Base-by-base conservation (phyloP, 306 rosid species). In the Casuarina glauca region DNA sequence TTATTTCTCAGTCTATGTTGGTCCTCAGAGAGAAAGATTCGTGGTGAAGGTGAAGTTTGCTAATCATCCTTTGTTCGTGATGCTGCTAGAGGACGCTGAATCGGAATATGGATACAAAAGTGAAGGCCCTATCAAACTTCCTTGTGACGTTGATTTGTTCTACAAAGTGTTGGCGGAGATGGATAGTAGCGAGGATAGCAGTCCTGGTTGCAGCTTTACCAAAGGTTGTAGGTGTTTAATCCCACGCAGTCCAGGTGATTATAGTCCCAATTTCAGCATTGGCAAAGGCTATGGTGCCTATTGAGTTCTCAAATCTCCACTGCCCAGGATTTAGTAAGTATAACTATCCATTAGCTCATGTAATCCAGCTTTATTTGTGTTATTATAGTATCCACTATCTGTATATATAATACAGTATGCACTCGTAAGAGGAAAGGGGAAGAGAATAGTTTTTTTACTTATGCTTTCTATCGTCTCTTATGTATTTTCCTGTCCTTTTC, bases 91-190 rank as follows among this genome's bases (percentile, higher is more conserved):
- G 13, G 89, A 84, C 12, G 93, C 94, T 9, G 91, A 90, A 75
- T 41, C 19, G 45, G 95, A 95, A 77, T 89, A 82, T 58, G 97
- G 97, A 0, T 82, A 82, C 38, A 63, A 41, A 17, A 80, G 85
- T 15, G 82, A 94, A 20, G 97, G 98, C 3, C 98, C 88, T 0
- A 81, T 91, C 50, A 79, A 84, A 84, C 98, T 93, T 64, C 97
- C 98, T 39, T 91, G 97, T 32, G 86, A 82, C 0, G 89, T 90
- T 5, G 92, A 81, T 61, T 71, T 87, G 78, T 93, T 93, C 81
- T 77, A 63, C 66, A 73, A 82, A 42, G 96, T 91, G 7, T 60
- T 91, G 72, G 90, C 87, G 0, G 87, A 84, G 88, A 82, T 82
- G 70, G 83, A 87, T 5, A 13, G 26, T 51, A 32, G 20, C n/a